Evolutionary conservation across 192 early-diverging fungal genomes (phyloP), one percentile per base, ranked within the genome.

Genomic region (Mortierella antarctica): DNA sequence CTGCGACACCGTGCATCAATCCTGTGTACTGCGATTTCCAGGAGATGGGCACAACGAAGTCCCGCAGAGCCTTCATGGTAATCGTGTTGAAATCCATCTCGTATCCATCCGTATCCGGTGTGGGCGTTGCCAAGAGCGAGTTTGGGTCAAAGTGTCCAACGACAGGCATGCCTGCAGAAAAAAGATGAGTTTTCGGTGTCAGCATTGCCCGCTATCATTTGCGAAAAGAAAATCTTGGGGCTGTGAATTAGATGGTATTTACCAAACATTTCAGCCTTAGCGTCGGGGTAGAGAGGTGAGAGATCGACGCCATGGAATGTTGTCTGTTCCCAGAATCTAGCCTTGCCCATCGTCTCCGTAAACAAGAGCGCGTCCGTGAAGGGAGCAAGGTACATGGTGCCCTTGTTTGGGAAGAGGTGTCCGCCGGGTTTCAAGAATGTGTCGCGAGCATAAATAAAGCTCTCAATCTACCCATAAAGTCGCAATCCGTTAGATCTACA

Each of bases 271-370:
- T 99, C 98, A 63, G 95, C 93, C 62, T 93, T 90, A 0, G 96
- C 95, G 58, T 94, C 93, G 51, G 85, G 82, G 67, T 91, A 93
- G 41, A 98, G 84, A 4, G 96, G 90, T 14, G 90, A 91, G 51
- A 98, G 90, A 82, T 99, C 98, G 13, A 99, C 91, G 21, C 95
- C 95, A 80, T 95, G 98, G 74, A 99, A 99, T 20, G 92, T 86
- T 21, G 74, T 74, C 81, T 95, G 92, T 82, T 99, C 94, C 90
- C 90, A 94, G 84, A 94, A 94, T 62, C 93, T 86, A 11, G 91
- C 91, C 86, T 97, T 98, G 12, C 90, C 87, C 89, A 98, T 97
- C 0, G 98, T 99, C 75, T 98, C 96, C 20, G 90, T 93, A 90
- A 93, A 99, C 57, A 99, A 85, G 14, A 83, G 71, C 8, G 88